Conservation (phyloP, 2,329 filamentous ascomycete genomes). For the Neofusicoccum laricinum region DNA sequence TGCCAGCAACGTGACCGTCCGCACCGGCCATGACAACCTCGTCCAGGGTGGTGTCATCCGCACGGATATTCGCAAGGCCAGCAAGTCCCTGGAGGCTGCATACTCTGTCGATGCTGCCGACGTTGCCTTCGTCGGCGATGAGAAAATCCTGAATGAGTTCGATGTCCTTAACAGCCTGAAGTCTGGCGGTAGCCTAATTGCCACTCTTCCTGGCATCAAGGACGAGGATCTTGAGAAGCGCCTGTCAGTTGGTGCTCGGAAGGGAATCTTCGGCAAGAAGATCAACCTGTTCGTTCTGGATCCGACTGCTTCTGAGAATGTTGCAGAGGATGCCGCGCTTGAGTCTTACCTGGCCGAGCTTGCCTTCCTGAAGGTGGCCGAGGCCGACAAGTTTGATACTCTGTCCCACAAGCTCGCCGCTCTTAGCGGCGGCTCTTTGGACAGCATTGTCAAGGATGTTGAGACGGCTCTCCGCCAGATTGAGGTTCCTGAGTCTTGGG, state of each 20-base stretch:
- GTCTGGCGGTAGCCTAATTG: slow-evolving; percentile 66
- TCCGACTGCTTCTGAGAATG: slow-evolving; percentile 62
- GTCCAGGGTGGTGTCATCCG: slow-evolving; percentile 74
- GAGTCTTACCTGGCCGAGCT: slow-evolving; percentile 72
- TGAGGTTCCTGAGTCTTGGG: slow-evolving; percentile 78
- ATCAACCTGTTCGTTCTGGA: slow-evolving; percentile 76
- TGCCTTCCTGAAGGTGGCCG: slow-evolving; percentile 76
- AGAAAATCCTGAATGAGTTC: slow-evolving; percentile 76
- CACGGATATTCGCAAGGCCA: slow-evolving; percentile 80
- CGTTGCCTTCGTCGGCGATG: slow-evolving; percentile 72
- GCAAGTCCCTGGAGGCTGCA: slow-evolving; percentile 78
- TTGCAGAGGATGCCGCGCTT: slow-evolving; percentile 61
- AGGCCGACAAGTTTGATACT: slow-evolving; percentile 61
- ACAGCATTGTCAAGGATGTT: slow-evolving; percentile 60
- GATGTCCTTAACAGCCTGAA: slow-evolving; percentile 71
- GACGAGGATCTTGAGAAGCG: slow-evolving; percentile 88
- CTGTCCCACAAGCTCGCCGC: slow-evolving; percentile 65
- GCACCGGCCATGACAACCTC: slow-evolving; percentile 60
- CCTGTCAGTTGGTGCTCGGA: slow-evolving; percentile 67
- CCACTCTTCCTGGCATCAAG: slow-evolving; percentile 77
- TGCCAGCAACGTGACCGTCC: slow-evolving; percentile 59
- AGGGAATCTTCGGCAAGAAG: slow-evolving; percentile 66
- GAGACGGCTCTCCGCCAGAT: slow-evolving; percentile 68
- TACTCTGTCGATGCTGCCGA: slow-evolving; percentile 79
- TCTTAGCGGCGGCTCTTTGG: slow-evolving; percentile 59